Evolutionary conservation across 768 basidiomycete species (phyloP).

Genomic region (Rhizopogon rudus): DNA sequence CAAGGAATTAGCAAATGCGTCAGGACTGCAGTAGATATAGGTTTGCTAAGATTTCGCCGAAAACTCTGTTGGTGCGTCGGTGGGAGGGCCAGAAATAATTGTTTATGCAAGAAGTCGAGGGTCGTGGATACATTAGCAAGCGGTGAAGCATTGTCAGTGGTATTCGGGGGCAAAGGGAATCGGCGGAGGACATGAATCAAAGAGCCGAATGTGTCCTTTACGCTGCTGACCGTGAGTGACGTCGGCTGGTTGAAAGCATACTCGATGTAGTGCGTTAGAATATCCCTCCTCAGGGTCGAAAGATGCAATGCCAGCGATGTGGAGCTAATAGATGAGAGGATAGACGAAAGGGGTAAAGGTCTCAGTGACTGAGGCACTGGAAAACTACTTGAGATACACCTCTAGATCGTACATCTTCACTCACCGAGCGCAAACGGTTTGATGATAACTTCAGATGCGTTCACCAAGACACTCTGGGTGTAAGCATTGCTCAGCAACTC

Average conservation of each 20-base stretch:
- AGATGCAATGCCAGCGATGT: conserved; percentile 52
- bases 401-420: conserved; percentile 28
- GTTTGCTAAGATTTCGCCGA: conserved; percentile 53
- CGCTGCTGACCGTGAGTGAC: conserved; percentile 33
- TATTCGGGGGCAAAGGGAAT: conserved; percentile 38
- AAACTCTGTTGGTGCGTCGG: conserved; percentile 40
- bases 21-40: conserved; percentile 56
- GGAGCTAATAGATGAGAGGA: conserved; percentile 56
- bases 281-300: conserved; percentile 58
- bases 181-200: conserved; percentile 44
- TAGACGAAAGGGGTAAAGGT: conserved; percentile 43
- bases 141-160: conserved; percentile 32
- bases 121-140: conserved; percentile 53
- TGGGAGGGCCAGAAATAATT: conserved; percentile 57
- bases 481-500: conserved; percentile 73
- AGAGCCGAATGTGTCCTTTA: conserved; percentile 26
- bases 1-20: conserved; percentile 61
- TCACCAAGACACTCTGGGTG: conserved; percentile 49
- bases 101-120: conserved; percentile 56
- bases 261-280: conserved; percentile 56
- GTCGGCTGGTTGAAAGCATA: conserved; percentile 49
- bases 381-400: not conserved
- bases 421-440: conserved; percentile 44
- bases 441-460: conserved; percentile 45
- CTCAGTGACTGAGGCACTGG: conserved; percentile 56